These are phyloP conservation scores for Aspergillus homomorphus DNA, from an alignment of 495 filamentous ascomycete genomes.

Conservation along the genomic window DNA sequence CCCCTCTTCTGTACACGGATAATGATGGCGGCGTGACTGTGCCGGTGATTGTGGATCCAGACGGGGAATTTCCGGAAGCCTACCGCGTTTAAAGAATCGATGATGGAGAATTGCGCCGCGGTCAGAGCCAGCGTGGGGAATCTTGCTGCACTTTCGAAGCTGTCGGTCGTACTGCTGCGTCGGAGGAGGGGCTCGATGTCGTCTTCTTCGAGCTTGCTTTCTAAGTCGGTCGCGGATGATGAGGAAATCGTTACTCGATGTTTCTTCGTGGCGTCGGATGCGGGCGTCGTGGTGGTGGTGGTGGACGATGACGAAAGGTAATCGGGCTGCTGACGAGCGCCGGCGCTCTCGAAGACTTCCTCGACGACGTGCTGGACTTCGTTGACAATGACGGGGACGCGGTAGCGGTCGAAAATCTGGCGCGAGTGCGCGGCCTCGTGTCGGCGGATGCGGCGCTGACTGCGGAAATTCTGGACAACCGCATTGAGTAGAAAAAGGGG, in stretches of 20 bases:
- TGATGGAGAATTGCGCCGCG: slow-evolving; percentile 76
- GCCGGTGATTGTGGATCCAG: slow-evolving; percentile 74
- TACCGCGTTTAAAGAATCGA: slow-evolving; percentile 69
- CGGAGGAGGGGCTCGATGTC: not conserved
- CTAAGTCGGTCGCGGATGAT: not conserved
- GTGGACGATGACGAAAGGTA: slow-evolving; percentile 48
- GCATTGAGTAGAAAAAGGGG: slow-evolving; percentile 72
- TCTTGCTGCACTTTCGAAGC: not conserved
- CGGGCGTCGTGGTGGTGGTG: not conserved
- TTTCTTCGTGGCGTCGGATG: not conserved
- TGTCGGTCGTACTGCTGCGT: not conserved
- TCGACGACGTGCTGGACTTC: slow-evolving; percentile 70
- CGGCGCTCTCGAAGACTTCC: slow-evolving; percentile 67
- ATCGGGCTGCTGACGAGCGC: slow-evolving; percentile 57
- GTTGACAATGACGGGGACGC: slow-evolving; percentile 71
- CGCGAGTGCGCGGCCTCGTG: slow-evolving; percentile 71
- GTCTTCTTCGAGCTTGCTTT: not conserved
- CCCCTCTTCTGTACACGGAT: slow-evolving; percentile 59
- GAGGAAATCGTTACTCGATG: not conserved
- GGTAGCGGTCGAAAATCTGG: slow-evolving; percentile 62
- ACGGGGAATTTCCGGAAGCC: slow-evolving; percentile 81
- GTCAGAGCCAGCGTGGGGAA: slow-evolving; percentile 74
- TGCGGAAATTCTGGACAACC: slow-evolving; percentile 68
- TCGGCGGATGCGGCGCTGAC: slow-evolving; percentile 65
- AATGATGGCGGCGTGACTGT: slow-evolving; percentile 90